phyloP scores from a whole-genome alignment of 2,329 filamentous ascomycete genomes.

The Xylaria sp. region DNA sequence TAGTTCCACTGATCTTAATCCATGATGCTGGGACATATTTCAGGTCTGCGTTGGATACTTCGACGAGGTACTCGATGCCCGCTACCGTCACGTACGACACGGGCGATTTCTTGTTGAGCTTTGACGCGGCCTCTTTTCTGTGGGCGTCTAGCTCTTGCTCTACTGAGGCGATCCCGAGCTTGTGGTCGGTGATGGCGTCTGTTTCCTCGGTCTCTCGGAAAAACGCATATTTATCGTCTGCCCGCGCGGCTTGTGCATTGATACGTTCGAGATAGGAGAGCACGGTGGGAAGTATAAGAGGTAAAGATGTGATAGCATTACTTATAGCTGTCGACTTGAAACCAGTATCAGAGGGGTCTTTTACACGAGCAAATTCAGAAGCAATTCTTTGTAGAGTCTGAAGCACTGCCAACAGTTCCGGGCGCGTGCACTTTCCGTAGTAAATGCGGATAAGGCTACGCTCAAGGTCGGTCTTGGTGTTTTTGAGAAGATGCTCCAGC shows the following conservation, averaged over 20 bases:
- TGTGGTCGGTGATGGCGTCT: constrained; percentile 87
- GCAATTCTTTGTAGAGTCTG: constrained; percentile 87
- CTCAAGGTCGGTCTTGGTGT: constrained; percentile 84
- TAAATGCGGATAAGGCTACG: constrained; percentile 95
- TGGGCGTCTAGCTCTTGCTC: constrained; percentile 89
- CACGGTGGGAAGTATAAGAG: constrained; percentile 78
- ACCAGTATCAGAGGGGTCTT: constrained; percentile 71
- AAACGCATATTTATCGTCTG: constrained; percentile 93
- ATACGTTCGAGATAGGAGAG: constrained; percentile 83
- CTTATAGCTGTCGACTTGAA: constrained; percentile 78
- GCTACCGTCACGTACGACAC: constrained; percentile 84
- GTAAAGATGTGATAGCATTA: constrained; percentile 78
- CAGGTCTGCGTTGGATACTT: constrained; percentile 83
- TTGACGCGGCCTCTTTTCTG: constrained; percentile 74
- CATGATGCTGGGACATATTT: constrained; percentile 93
- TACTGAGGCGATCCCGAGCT: constrained; percentile 88
- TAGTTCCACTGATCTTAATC: constrained; percentile 94
- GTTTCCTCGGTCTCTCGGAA: constrained; percentile 89
- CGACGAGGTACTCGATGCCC: constrained; percentile 94
- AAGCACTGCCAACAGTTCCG: constrained; percentile 85
- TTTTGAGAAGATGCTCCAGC: constrained; percentile 75
- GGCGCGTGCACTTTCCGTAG: constrained; percentile 93
- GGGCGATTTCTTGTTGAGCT: constrained; percentile 74
- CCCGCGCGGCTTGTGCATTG: constrained; percentile 82
- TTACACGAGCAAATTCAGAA: constrained; percentile 76